Conservation (phyloP, 1,284 basidiomycete species). For the Leccinum huronense region DNA sequence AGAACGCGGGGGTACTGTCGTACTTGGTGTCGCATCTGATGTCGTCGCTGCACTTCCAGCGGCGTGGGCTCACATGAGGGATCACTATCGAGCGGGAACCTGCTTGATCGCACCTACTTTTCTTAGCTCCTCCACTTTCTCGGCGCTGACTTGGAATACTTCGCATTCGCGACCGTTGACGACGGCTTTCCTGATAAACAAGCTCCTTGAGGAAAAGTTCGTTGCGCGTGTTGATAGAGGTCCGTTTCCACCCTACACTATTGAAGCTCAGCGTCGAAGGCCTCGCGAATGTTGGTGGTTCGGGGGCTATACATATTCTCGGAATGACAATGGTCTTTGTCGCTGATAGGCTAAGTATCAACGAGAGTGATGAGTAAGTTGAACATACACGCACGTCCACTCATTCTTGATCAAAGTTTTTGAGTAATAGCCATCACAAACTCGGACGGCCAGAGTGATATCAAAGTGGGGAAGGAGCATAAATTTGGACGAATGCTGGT, state of each 20-base stretch:
- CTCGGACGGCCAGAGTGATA: too few species aligned
- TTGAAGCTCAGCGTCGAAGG: constrained; percentile 87
- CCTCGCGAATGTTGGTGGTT: constrained; percentile 57
- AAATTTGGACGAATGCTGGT: too few species aligned
- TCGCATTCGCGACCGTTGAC: constrained; percentile 76
- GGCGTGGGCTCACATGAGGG: constrained; percentile 52
- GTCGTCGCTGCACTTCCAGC: constrained; percentile 76
- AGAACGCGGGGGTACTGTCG: constrained; percentile 83
- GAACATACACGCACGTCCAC: constrained; percentile 38
- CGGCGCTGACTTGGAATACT: constrained; percentile 79
- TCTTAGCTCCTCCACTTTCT: constrained; percentile 87
- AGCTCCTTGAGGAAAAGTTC: constrained; percentile 82
- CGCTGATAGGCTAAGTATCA: constrained; percentile 26
- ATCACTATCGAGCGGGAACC: constrained; percentile 4
- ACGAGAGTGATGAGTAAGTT: not conserved
- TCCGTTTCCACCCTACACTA: constrained; percentile 39
- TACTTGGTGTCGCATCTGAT: constrained; percentile 82
- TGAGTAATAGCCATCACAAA: constrained; percentile 87
- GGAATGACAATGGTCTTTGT: constrained; percentile 51
- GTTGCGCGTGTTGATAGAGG: constrained; percentile 59
- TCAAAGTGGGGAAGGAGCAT: too few species aligned
- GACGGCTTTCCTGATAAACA: constrained; percentile 84
- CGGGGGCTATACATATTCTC: constrained; percentile 49
- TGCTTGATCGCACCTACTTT: constrained; percentile 55
- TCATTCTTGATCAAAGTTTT: constrained; percentile 68